A percentile compares a stretch with the other conserved stretches of the same genome.
Conservation (phyloP, 1,284 basidiomycete species). For the Ustilago hordei region DNA sequence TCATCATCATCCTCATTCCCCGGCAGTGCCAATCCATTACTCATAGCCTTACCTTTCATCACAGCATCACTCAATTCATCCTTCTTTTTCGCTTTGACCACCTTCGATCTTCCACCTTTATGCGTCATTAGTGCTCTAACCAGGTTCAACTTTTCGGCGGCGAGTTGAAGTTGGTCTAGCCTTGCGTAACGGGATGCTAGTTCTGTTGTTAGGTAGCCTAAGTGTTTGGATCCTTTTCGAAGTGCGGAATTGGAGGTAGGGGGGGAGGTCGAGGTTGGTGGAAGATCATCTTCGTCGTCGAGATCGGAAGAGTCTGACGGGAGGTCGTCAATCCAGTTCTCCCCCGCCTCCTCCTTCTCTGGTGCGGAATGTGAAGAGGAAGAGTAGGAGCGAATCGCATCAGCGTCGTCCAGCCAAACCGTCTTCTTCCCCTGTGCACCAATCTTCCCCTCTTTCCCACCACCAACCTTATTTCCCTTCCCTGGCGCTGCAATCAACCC, state of each 20-base stretch:
- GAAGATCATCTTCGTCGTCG: conserved; percentile 39
- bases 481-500: conserved; percentile 30
- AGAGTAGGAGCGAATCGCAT: conserved; percentile 39
- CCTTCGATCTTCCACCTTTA: conserved; percentile 29
- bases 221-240: conserved; percentile 54
- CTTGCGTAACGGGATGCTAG: conserved; percentile 57
- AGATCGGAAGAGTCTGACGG: conserved; percentile 26
- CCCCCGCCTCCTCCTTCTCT: conserved; percentile 5
- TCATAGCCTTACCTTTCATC: conserved; percentile 50
- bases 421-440: conserved; percentile 64
- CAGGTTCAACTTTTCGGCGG: conserved; percentile 56
- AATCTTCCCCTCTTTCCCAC: conserved; percentile 18
- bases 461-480: conserved; percentile 11
- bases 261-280: conserved; percentile 1
- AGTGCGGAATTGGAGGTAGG: conserved; percentile 11
- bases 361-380: background rate
- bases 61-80: conserved; percentile 40
- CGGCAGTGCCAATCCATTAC: conserved; percentile 49
- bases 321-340: conserved; percentile 39
- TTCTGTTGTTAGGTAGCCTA: conserved; percentile 54
- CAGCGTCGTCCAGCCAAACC: conserved; percentile 62
- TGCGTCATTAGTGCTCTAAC: conserved; percentile 64
- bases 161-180: conserved; percentile 53
- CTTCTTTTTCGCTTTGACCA: conserved; percentile 37
- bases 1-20: conserved; percentile 46